Evolutionary conservation across 148 eudicot species (phyloP), one percentile per base, ranked within the genome.

Genomic region (Nepenthes mirabilis): DNA sequence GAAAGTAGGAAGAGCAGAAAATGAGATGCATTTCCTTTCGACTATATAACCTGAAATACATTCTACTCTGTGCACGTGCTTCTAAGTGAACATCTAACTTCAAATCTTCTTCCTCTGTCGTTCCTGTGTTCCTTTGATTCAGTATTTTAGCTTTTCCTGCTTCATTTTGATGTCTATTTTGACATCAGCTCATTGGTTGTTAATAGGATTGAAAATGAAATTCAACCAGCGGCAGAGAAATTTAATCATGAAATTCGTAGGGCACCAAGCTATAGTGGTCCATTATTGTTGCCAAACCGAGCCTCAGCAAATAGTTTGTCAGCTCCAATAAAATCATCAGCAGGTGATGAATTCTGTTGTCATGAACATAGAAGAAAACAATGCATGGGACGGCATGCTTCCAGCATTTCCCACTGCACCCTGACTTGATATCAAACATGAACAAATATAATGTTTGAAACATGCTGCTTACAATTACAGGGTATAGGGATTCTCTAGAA

Each of bases 221-320:
- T 55, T 66, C 90, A 70, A 57, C 68, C 60, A 61, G 61, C 70
- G 45, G 49, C 77, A 9, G 87, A 80, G 65, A 84, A 72, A 75
- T 36, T 47, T 55, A 79, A 62, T 45, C 74, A 68, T 33, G 83
- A 70, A 52, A 72, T 77, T 34, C 80, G 91, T 59, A 88, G 70
- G 78, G 80, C 76, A 57, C 96, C 98, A 55, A 86, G 96, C 75
- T 79, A 82, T 68, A 93, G 98, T 66, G 98, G 98, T 67, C 96
- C 96, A 14, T 71, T 93, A 69, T 77, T 74, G 82, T 82, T 93
- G 70, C 90, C 96, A 23, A 93, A 71, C 61, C 88, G 91, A 65
- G 96, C 98, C 68, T 88, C 98, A 62, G 96, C 88, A 61, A 93
- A 93, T 72, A 93, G 98, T 79, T 80, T 88, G 67, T 93, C 98